Evolutionary conservation across 495 filamentous ascomycete species (phyloP).

Genomic region (Lentithecium fluviatile): DNA sequence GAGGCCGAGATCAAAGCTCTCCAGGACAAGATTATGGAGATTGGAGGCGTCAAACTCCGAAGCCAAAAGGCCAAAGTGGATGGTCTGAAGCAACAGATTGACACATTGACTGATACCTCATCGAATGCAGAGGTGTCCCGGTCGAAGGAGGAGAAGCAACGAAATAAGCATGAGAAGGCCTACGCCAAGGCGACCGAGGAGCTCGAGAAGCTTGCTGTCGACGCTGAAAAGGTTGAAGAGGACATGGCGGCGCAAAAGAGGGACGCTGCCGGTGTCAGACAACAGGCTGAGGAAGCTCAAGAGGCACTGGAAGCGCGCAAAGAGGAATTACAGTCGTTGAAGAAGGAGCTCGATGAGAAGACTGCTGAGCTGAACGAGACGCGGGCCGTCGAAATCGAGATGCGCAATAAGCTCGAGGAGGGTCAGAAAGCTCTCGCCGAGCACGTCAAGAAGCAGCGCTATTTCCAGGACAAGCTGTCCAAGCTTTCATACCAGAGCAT

Average conservation of each 20-base stretch:
- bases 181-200: slow-evolving; percentile 72
- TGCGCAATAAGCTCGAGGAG: slow-evolving; percentile 96
- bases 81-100: slow-evolving; percentile 79
- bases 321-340: slow-evolving; percentile 73
- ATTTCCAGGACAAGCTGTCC: slow-evolving; percentile 85
- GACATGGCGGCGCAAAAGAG: slow-evolving; percentile 73
- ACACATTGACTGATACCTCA: slow-evolving; percentile 73
- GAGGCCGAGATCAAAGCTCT: slow-evolving; percentile 88
- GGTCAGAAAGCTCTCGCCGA: slow-evolving; percentile 85
- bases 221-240: slow-evolving; percentile 70
- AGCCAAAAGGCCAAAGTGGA: slow-evolving; percentile 94
- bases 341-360: slow-evolving; percentile 83
- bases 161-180: slow-evolving; percentile 80
- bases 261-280: slow-evolving; percentile 68
- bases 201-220: slow-evolving; percentile 64
- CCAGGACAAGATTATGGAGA: slow-evolving; percentile 96
- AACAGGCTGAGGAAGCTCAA: slow-evolving; percentile 81
- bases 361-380: slow-evolving; percentile 84
- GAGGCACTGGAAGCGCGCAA: slow-evolving; percentile 76
- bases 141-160: slow-evolving; percentile 90
- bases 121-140: slow-evolving; percentile 80
- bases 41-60: slow-evolving; percentile 88
- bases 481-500: slow-evolving; percentile 78
- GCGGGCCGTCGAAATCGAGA: slow-evolving; percentile 89
- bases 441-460: slow-evolving; percentile 76